Base-by-base conservation (phyloP, 495 filamentous ascomycete genomes). In the Immersiella caudata region DNA sequence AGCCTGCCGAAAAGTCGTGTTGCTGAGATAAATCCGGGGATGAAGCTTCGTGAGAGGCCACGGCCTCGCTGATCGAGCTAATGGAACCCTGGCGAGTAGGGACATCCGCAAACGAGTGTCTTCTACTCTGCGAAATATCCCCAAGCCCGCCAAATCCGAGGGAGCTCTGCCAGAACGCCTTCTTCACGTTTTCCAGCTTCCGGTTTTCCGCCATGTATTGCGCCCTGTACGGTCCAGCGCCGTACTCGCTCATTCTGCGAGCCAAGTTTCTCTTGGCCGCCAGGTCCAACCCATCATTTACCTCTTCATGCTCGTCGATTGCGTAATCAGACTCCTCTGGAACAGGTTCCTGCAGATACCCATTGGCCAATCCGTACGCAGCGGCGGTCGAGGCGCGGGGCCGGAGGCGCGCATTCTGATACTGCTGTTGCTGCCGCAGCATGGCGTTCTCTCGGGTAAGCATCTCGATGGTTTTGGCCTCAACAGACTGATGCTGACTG, bases 41-140 rank as follows among this genome's bases (percentile, higher is more conserved):
- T 7, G 73, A 74, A n/a, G 72, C 63, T 9, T 84, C 80, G 24
- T 82, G 80, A 16, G 80, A 70, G 14, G 74, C 76, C 11, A 79
- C 77, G 6, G 82, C 76, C 40, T 93, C 90, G 51, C 83, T 82
- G 60, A 84, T 77, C 22, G 89, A 90, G 64, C 88, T 83, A 61
- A 92, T 84, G 3, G 91, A 93, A 12, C 80, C 81, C 69, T 93
- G 89, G 33, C 91, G 88, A 20, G 91, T 85, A 49, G 78, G 78
- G 27, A 84, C 80, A 73, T 94, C 92, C n/a, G 93, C 94, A 76
- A 99, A 96, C n/a, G 95, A 98, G 78, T 99, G 95, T 3, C 95
- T 89, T 59, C 95, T 88, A 73, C 94, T 97, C 69, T 97, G 93
- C 29, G 91, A 87, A 20, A 89, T 80, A 61, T 94, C 91, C 21